Conservation (phyloP, 1,284 basidiomycete species). For the Leccinum pachyderme region DNA sequence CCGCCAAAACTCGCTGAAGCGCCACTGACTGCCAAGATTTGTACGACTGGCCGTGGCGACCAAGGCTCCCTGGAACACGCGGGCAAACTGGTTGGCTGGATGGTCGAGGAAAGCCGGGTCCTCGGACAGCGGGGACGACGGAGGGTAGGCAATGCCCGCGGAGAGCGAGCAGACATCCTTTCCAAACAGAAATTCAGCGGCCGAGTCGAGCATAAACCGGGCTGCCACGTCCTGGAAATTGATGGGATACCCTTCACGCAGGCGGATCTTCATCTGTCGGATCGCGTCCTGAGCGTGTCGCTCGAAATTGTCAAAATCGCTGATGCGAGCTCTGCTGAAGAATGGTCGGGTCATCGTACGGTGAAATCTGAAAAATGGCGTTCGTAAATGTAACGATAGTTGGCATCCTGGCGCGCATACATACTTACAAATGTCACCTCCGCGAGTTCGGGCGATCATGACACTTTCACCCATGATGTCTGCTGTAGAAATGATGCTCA, state of each 20-base stretch:
- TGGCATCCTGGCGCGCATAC: constrained; percentile 6
- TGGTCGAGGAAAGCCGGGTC: constrained; percentile 14
- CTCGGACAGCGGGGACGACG: constrained; percentile 20
- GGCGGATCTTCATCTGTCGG: constrained; percentile 38
- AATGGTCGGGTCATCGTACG: constrained; percentile 56
- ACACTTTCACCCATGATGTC: background rate
- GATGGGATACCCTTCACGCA: constrained; percentile 43
- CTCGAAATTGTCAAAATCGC: constrained; percentile 55
- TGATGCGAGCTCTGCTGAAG: constrained; percentile 53
- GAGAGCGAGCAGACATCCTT: constrained; percentile 39
- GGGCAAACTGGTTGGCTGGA: constrained; percentile 27
- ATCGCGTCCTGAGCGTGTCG: constrained; percentile 44
- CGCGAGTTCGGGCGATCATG: background rate
- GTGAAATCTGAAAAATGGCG: background rate
- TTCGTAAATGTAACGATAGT: background rate
- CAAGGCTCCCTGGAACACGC: constrained; percentile 26
- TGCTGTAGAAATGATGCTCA: constrained; percentile 16
- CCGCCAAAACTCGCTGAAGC: constrained; percentile 26
- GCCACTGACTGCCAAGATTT: constrained; percentile 26
- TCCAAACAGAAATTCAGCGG: constrained; percentile 51
- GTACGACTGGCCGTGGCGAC: constrained; percentile 7
- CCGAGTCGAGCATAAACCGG: constrained; percentile 49
- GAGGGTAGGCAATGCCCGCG: constrained; percentile 37
- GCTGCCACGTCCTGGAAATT: constrained; percentile 50
- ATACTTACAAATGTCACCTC: constrained; percentile 54